Conservation (phyloP, 2,329 filamentous ascomycete genomes). For the Neonectria hederae region DNA sequence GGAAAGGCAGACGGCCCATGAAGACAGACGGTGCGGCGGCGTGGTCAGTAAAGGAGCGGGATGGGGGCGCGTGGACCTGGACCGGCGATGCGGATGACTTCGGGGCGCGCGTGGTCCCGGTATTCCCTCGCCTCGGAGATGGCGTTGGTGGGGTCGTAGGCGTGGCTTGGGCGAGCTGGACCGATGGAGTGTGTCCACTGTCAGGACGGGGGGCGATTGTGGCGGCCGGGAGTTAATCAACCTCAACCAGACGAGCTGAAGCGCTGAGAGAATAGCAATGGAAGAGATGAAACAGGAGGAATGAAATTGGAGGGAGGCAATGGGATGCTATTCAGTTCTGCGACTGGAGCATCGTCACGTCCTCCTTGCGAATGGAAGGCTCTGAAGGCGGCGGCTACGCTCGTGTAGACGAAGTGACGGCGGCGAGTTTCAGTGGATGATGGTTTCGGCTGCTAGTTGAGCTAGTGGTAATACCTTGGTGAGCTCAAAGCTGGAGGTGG, state of each 20-base stretch:
- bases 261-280: background rate
- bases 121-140: slow-evolving; percentile 27
- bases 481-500: slow-evolving; percentile 1
- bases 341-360: background rate
- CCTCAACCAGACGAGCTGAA: background rate
- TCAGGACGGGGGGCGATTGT: background rate
- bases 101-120: slow-evolving; percentile 41
- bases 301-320: background rate
- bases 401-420: background rate
- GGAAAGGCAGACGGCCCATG: slow-evolving; percentile 14
- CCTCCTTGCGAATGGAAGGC: background rate
- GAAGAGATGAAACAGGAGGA: background rate
- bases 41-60: slow-evolving; percentile 31
- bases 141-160: slow-evolving; percentile 22
- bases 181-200: background rate
- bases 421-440: background rate
- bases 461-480: background rate
- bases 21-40: slow-evolving; percentile 21
- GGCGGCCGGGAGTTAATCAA: background rate
- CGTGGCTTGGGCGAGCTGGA: slow-evolving; percentile 17
- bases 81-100: slow-evolving; percentile 46
- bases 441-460: slow-evolving; percentile 4
- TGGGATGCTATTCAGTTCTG: background rate
- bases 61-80: slow-evolving; percentile 43
- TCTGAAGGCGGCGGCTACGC: background rate